Evolutionary conservation across 164 flowering plant genomes (phyloP).

Genomic region (Amborella trichopoda): DNA sequence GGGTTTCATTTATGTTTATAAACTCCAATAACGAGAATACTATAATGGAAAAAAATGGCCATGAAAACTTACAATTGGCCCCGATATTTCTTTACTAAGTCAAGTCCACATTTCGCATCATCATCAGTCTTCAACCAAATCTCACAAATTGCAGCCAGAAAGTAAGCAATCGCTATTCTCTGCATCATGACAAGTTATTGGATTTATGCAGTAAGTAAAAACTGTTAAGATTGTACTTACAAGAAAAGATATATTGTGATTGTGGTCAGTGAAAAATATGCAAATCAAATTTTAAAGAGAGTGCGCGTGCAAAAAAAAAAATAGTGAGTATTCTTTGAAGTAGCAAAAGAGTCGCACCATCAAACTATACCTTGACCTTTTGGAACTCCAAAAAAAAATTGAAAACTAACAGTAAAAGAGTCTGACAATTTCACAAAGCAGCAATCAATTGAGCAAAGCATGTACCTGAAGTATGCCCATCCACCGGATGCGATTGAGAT

Average conservation of each 20-base stretch:
- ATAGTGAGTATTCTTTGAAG: too few species aligned
- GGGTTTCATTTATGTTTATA: too few species aligned
- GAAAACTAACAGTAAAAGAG: neutral
- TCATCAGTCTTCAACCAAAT: constrained; percentile 52
- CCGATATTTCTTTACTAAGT: constrained; percentile 42
- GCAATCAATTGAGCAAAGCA: neutral
- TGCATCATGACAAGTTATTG: constrained; percentile 9
- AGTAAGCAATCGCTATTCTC: constrained; percentile 69
- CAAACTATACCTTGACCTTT: too few species aligned
- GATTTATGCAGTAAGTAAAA: neutral
- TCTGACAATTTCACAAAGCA: neutral
- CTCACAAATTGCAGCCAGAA: constrained; percentile 58
- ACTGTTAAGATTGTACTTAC: neutral
- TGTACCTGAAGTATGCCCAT: constrained; percentile 66
- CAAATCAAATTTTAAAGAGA: neutral
- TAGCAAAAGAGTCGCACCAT: too few species aligned
- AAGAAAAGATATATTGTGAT: too few species aligned
- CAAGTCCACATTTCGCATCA: constrained; percentile 20
- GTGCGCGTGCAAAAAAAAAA: neutral
- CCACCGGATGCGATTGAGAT: constrained; percentile 45
- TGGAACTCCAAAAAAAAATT: too few species aligned
- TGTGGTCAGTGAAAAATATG: neutral
- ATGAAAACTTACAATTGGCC: constrained; percentile 28
- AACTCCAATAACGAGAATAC: too few species aligned
- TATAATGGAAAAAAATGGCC: neutral